Conservation (phyloP, 78 protist species). For the Cyanophora paradoxa region DNA sequence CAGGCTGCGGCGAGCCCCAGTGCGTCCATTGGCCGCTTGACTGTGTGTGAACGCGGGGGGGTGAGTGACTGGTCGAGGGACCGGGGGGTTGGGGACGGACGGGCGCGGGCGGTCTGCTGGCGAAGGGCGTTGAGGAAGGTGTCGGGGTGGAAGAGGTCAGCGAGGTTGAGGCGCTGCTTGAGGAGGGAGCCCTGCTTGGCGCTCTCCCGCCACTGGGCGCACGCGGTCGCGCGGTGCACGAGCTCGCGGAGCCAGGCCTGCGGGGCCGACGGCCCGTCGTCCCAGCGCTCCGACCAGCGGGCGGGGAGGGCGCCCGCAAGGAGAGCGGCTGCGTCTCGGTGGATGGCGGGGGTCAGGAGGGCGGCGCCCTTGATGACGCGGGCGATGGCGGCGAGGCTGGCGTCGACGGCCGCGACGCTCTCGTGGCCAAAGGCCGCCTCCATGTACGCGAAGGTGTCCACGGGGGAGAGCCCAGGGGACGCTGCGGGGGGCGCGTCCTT, state of each 20-base stretch:
- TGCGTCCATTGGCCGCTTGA: not conserved
- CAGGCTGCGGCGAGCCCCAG: constrained; percentile 1
- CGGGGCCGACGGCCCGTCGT: constrained; percentile 51
- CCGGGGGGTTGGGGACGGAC: too few relatives aligned
- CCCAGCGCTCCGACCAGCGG: constrained; percentile 46
- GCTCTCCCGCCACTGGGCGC: not conserved
- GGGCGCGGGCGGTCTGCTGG: constrained; percentile 52
- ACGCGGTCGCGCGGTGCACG: not conserved
- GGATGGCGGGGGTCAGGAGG: constrained; percentile 28
- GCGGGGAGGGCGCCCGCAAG: constrained; percentile 39
- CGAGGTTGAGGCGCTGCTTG: constrained; percentile 2
- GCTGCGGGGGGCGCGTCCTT: too few relatives aligned
- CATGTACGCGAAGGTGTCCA: constrained; percentile 9
- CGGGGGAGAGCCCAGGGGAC: too few relatives aligned
- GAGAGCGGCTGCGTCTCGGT: constrained; percentile 10
- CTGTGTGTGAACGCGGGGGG: too few relatives aligned
- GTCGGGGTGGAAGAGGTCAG: constrained; percentile 53
- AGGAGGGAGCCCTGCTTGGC: constrained; percentile 13
- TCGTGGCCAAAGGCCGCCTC: not conserved
- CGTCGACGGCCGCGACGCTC: not conserved
- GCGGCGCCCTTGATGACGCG: constrained; percentile 39
- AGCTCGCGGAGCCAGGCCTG: not conserved
- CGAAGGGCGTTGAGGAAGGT: constrained; percentile 63
- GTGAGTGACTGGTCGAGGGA: too few relatives aligned
- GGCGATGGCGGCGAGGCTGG: not conserved